Evolutionary conservation across 2,329 filamentous ascomycete species (phyloP).

Genomic region (Malbranchea zuffiana): DNA sequence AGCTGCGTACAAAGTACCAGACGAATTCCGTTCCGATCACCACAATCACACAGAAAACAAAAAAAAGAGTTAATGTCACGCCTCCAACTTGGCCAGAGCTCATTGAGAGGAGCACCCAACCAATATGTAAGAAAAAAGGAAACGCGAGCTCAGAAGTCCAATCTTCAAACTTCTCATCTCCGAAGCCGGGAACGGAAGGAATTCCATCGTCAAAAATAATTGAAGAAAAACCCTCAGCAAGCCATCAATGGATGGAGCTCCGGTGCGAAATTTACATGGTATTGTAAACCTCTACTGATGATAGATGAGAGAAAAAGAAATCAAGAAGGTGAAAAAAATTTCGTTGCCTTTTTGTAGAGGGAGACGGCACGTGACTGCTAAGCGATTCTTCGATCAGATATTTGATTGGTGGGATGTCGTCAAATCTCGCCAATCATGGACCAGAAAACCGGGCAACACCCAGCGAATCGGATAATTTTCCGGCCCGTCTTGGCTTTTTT

Average conservation of each 20-base stretch:
- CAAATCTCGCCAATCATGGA: too few relatives aligned
- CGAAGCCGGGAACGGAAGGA: constrained; percentile 42
- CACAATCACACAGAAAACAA: not conserved
- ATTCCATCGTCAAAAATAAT: constrained; percentile 34
- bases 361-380: constrained; percentile 10
- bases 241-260: constrained; percentile 37
- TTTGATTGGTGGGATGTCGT: too few relatives aligned
- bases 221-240: constrained; percentile 41
- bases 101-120: constrained; percentile 35
- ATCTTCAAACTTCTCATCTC: constrained; percentile 25
- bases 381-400: too few relatives aligned
- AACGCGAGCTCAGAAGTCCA: too few relatives aligned
- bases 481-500: too few relatives aligned
- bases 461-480: too few relatives aligned
- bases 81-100: constrained; percentile 39
- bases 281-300: constrained; percentile 44
- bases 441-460: too few relatives aligned
- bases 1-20: too few relatives aligned
- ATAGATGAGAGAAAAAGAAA: constrained; percentile 34
- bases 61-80: constrained; percentile 26
- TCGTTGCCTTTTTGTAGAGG: constrained; percentile 23
- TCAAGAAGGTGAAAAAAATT: constrained; percentile 16
- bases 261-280: constrained; percentile 39
- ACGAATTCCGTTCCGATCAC: too few relatives aligned
- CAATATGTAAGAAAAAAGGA: constrained; percentile 36